phyloP scores from a whole-genome alignment of 345 rosid genomes.

The Brassica nigra region DNA sequence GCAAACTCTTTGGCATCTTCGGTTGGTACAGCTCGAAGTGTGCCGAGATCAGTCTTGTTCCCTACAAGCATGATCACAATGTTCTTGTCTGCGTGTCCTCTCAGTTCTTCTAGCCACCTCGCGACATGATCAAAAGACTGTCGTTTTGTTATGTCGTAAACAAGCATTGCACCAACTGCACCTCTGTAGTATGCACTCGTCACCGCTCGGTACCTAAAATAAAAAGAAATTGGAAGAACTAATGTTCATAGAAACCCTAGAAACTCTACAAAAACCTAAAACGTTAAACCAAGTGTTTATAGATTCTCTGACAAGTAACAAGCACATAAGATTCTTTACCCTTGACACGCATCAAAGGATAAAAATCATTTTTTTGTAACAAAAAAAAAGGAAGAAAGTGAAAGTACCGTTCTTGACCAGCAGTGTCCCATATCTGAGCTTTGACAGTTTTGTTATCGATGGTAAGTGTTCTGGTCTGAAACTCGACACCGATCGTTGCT shows the following conservation, averaged over 20 bases:
- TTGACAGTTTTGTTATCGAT: constrained; percentile 64
- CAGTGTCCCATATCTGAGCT: constrained; percentile 85
- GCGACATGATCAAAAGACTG: constrained; percentile 80
- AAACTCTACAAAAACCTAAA: neutral
- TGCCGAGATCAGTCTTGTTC: constrained; percentile 72
- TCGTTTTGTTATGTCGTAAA: constrained; percentile 80
- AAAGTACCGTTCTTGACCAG: constrained; percentile 71
- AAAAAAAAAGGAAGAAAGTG: neutral
- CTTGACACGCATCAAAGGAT: neutral
- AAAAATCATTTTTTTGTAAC: neutral
- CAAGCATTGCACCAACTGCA: constrained; percentile 80
- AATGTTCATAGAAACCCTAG: neutral
- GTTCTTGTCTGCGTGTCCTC: constrained; percentile 80
- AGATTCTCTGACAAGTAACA: neutral
- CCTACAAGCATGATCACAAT: constrained; percentile 77
- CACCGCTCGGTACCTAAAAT: constrained; percentile 72
- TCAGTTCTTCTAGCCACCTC: constrained; percentile 77
- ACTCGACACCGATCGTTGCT: constrained; percentile 74
- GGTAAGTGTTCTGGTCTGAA: constrained; percentile 59
- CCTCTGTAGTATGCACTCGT: constrained; percentile 84
- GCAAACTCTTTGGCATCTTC: constrained; percentile 83
- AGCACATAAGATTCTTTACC: too few species aligned
- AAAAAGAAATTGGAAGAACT: neutral
- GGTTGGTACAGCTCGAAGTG: constrained; percentile 66
- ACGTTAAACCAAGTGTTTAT: neutral